A percentile compares a stretch with the other conserved stretches of the same genome.
Conservation (phyloP, 352 stramenopile species). For the Globisporangium alternatum region DNA sequence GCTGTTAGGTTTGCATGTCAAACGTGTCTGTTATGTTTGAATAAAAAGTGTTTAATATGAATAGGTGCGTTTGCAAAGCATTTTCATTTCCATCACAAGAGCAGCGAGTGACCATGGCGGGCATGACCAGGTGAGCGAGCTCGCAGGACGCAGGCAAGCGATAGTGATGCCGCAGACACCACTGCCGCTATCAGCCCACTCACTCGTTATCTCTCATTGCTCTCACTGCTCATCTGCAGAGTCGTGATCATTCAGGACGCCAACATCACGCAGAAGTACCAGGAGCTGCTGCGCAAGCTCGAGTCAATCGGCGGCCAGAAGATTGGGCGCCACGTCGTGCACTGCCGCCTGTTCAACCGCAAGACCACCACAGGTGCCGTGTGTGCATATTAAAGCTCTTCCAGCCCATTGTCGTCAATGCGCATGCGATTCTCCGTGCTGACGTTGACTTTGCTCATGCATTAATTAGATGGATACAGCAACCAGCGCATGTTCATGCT, state of each 20-base stretch:
- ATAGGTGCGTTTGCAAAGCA: too few relatives aligned
- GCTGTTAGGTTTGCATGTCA: too few relatives aligned
- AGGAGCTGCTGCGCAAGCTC: slow-evolving; percentile 83
- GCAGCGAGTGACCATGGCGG: slow-evolving; percentile 41
- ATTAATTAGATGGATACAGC: slow-evolving; percentile 59
- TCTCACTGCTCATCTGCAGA: slow-evolving; percentile 24
- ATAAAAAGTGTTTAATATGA: too few relatives aligned
- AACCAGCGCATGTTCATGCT: slow-evolving; percentile 91
- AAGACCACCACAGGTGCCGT: slow-evolving; percentile 65
- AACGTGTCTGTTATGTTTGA: too few relatives aligned
- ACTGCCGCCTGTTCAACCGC: slow-evolving; percentile 86
- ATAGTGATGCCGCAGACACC: not conserved
- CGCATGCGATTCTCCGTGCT: not conserved
- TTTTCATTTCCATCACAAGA: not conserved
- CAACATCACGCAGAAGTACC: slow-evolving; percentile 85
- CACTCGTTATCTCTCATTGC: not conserved
- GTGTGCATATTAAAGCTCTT: not conserved
- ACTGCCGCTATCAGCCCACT: not conserved
- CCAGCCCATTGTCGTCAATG: too few relatives aligned
- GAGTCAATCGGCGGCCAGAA: slow-evolving; percentile 79
- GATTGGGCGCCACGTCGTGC: slow-evolving; percentile 74
- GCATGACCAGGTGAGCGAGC: slow-evolving; percentile 61
- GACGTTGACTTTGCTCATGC: not conserved
- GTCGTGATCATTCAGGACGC: slow-evolving; percentile 79
- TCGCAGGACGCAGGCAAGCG: not conserved